These are phyloP conservation scores for Candida tibetensis DNA, from an alignment of 805 yeast genomes.

Conservation along the genomic window DNA sequence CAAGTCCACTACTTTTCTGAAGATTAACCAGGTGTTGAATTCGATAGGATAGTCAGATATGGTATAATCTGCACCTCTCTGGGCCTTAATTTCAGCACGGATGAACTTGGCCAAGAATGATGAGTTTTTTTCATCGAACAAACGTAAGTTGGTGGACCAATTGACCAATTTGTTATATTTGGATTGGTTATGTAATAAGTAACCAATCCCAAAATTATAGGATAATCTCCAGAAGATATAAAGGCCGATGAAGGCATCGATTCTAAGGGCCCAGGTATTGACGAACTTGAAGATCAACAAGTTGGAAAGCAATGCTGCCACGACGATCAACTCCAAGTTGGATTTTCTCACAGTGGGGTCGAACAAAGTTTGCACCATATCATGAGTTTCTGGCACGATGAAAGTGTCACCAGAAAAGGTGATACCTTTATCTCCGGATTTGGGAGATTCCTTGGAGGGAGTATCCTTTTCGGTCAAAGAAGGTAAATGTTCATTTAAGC, in stretches of 20 bases:
- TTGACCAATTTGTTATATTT: constrained; percentile 51
- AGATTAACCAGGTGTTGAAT: constrained; percentile 79
- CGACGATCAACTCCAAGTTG: constrained; percentile 58
- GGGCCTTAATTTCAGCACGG: constrained; percentile 32
- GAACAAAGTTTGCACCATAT: constrained; percentile 77
- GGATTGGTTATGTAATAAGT: constrained; percentile 63
- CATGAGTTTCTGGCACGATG: constrained; percentile 64
- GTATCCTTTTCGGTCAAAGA: neutral
- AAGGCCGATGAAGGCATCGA: constrained; percentile 46
- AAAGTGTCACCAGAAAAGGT: constrained; percentile 46
- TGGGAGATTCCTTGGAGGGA: neutral
- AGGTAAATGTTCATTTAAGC: neutral
- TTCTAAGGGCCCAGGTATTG: constrained; percentile 20
- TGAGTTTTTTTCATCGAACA: constrained; percentile 37
- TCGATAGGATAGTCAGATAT: constrained; percentile 54
- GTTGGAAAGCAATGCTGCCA: constrained; percentile 35
- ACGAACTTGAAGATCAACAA: constrained; percentile 30
- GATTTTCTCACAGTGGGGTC: constrained; percentile 75
- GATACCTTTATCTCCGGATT: constrained; percentile 30
- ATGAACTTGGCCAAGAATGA: constrained; percentile 40
- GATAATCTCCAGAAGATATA: constrained; percentile 73
- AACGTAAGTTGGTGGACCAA: constrained; percentile 44
- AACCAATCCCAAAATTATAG: constrained; percentile 81
- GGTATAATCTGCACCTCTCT: constrained; percentile 35
- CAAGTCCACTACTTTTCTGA: constrained; percentile 75